Conservation (phyloP, 768 basidiomycete species). For the Lactarius indigo region DNA sequence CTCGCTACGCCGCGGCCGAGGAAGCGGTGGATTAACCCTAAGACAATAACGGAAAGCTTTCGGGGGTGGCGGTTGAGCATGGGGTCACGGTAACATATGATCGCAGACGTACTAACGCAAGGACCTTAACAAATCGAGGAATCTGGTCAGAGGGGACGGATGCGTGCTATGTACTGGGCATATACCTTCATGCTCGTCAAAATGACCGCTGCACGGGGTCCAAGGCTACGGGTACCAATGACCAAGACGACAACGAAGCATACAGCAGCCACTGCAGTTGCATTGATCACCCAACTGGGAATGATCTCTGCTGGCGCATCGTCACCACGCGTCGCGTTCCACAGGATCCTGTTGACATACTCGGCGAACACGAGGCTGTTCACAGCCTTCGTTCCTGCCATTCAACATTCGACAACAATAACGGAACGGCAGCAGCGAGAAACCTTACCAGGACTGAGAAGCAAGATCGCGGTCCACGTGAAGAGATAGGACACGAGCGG, state of each 20-base stretch:
- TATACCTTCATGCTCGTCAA: constrained; percentile 10
- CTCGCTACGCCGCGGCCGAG: background rate
- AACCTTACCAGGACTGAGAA: constrained; percentile 6
- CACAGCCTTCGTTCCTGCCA: constrained; percentile 13
- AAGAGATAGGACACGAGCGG: constrained; percentile 12
- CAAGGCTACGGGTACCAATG: constrained; percentile 3
- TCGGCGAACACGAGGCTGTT: constrained; percentile 15
- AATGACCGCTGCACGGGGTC: constrained; percentile 6
- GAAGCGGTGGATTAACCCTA: background rate
- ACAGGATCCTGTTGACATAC: constrained; percentile 3
- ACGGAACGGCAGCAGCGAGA: background rate
- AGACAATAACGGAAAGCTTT: constrained; percentile 3
- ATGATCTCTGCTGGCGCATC: constrained; percentile 6
- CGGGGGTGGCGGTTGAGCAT: too few relatives aligned
- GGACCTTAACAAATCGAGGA: background rate
- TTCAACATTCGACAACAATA: background rate
- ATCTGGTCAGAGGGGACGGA: background rate
- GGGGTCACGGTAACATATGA: background rate
- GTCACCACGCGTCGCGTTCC: constrained; percentile 11
- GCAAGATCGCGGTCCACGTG: constrained; percentile 6
- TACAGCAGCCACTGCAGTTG: constrained; percentile 3
- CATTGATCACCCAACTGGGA: constrained; percentile 10
- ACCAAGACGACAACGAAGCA: constrained; percentile 1
- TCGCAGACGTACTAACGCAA: background rate
- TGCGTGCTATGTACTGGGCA: background rate